Percentiles rank a stretch among this genome's conserved stretches.
phyloP scores from a whole-genome alignment of 2,329 filamentous ascomycete species.

The Fusarium camptoceras region DNA sequence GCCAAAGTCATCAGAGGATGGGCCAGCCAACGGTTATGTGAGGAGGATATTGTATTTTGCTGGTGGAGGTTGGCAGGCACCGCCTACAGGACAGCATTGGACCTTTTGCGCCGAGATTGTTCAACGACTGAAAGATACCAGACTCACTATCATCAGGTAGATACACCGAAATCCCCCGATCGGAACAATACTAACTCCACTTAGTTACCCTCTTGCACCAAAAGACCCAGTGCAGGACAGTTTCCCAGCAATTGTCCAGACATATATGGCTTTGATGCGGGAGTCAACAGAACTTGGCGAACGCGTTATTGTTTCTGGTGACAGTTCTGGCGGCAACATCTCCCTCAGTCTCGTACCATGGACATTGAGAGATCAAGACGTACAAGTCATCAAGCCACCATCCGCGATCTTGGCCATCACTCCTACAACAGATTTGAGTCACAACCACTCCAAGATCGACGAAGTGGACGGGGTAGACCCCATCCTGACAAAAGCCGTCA shows the following conservation, averaged over 20 bases:
- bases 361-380: constrained; percentile 48
- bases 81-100: constrained; percentile 65
- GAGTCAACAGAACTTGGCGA: constrained; percentile 54
- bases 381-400: constrained; percentile 48
- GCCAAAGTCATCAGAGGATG: constrained; percentile 22
- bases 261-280: constrained; percentile 57
- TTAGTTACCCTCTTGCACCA: constrained; percentile 64
- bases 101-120: constrained; percentile 60
- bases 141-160: constrained; percentile 46
- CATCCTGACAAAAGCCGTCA: constrained; percentile 32
- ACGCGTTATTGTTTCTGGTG: constrained; percentile 62
- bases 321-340: constrained; percentile 68
- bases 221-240: constrained; percentile 61
- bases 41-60: constrained; percentile 63
- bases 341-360: constrained; percentile 53
- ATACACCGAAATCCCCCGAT: accelerated
- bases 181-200: background rate
- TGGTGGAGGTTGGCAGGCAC: constrained; percentile 67
- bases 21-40: background rate
- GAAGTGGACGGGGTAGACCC: constrained; percentile 40
- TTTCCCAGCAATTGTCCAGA: constrained; percentile 59
- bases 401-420: constrained; percentile 53
- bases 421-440: constrained; percentile 56
- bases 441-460: constrained; percentile 36
- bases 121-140: constrained; percentile 53